Conservation (phyloP, 345 rosid genomes). For the Eucalyptus albens region DNA sequence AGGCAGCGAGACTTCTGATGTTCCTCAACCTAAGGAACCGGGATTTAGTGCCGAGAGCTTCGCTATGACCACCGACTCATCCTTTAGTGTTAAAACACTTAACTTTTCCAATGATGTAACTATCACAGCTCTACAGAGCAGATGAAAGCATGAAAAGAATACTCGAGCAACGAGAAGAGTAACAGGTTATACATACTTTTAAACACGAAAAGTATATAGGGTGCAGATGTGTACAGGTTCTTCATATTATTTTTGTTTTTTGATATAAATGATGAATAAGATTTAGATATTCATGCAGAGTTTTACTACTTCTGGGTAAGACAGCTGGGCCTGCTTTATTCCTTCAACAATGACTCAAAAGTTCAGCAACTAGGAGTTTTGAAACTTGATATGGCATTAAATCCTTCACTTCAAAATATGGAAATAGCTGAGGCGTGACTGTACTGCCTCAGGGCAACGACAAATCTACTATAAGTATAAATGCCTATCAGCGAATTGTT, state of each 20-base stretch:
- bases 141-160: neutral
- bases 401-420: neutral
- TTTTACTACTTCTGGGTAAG: too few relatives aligned
- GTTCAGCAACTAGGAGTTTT: neutral
- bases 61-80: neutral
- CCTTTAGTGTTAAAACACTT: neutral
- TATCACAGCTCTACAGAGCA: neutral
- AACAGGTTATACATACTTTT: neutral
- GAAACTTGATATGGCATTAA: neutral
- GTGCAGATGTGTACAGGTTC: neutral
- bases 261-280: neutral
- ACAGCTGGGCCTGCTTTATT: neutral
- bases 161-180: neutral
- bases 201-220: neutral
- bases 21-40: slow-evolving; percentile 23
- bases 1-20: slow-evolving; percentile 5
- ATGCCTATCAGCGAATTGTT: neutral
- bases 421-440: neutral
- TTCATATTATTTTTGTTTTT: neutral
- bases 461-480: neutral
- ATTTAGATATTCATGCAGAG: too few relatives aligned
- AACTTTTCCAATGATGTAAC: neutral
- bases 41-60: slow-evolving; percentile 3
- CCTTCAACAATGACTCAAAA: neutral
- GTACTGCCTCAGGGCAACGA: neutral